Evolutionary conservation across 805 yeast genomes (phyloP).

Genomic region (Nematodospora valgi): DNA sequence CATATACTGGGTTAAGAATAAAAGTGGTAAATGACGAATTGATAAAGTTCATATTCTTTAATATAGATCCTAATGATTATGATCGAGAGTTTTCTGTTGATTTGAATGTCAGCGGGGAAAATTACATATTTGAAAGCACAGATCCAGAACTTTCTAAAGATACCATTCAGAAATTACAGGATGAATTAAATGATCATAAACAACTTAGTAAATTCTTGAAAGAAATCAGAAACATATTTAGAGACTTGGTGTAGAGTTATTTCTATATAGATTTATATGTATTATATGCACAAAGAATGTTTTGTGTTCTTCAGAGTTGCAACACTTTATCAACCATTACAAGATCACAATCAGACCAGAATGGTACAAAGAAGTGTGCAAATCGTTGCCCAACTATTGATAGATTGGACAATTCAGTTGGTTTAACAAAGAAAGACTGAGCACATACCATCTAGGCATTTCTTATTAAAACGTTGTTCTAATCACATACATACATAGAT

Average conservation of each 20-base stretch:
- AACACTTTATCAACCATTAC: too few species aligned
- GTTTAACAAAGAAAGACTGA: too few species aligned
- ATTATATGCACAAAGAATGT: too few species aligned
- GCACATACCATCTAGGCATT: too few species aligned
- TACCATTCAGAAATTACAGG: slow-evolving; percentile 12
- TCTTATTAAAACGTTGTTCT: too few species aligned
- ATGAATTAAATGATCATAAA: slow-evolving; percentile 23
- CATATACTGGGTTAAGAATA: slow-evolving; percentile 51
- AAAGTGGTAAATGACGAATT: slow-evolving; percentile 47
- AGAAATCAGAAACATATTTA: slow-evolving; percentile 8
- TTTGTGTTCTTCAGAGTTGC: too few species aligned
- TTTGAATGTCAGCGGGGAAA: slow-evolving; percentile 43
- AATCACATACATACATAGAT: too few species aligned
- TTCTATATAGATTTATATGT: too few species aligned
- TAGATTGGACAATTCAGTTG: too few species aligned
- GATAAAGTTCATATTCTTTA: slow-evolving; percentile 46
- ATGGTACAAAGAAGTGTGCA: too few species aligned
- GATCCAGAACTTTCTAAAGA: slow-evolving; percentile 34
- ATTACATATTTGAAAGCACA: slow-evolving; percentile 34
- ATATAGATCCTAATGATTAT: slow-evolving; percentile 43
- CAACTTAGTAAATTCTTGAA: slow-evolving; percentile 26
- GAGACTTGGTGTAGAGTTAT: slow-evolving; percentile 6
- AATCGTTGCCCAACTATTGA: too few species aligned
- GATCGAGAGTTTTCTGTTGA: slow-evolving; percentile 41
- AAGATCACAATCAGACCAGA: too few species aligned